These are phyloP conservation scores for Phytopythium delawarense DNA, from an alignment of 352 stramenopile species.

Conservation along the genomic window DNA sequence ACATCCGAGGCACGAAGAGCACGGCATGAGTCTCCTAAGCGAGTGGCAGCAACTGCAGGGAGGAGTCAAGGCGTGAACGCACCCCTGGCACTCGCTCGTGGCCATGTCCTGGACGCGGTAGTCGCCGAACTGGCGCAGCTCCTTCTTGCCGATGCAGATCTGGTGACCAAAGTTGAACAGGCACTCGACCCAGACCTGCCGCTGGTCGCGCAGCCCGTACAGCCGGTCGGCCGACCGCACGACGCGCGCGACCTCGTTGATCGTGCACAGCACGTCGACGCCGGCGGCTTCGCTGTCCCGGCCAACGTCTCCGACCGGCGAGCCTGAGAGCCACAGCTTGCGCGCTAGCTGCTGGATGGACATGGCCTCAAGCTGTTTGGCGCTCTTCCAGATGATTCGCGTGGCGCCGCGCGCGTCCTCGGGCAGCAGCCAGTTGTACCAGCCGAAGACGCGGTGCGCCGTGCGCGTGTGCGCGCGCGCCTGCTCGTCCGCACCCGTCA, in stretches of 20 bases:
- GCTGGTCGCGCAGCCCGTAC: conserved; percentile 11
- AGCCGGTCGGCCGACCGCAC: conserved; percentile 22
- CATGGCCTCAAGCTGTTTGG: conserved; percentile 31
- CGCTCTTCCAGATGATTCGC: conserved; percentile 39
- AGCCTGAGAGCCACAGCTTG: conserved; percentile 23
- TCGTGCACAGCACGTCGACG: conserved; percentile 26
- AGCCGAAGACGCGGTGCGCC: conserved; percentile 29
- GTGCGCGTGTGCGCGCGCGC: conserved; percentile 12
- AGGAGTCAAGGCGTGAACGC: background rate
- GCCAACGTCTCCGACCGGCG: background rate
- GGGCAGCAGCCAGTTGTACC: conserved; percentile 33
- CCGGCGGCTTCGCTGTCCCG: background rate
- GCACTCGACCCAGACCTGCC: conserved; percentile 42
- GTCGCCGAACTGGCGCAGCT: conserved; percentile 34
- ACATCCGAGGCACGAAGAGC: background rate
- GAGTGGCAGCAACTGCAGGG: background rate
- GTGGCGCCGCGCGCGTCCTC: conserved; percentile 17
- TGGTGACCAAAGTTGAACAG: conserved; percentile 32
- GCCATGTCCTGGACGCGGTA: conserved; percentile 20
- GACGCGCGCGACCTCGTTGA: conserved; percentile 26
- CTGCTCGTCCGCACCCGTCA: conserved; percentile 4
- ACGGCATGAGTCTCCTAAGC: background rate
- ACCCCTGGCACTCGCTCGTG: conserved; percentile 27
- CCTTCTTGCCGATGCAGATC: conserved; percentile 38
- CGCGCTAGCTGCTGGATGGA: conserved; percentile 27